Percentiles rank a stretch among this genome's conserved stretches.
These are phyloP conservation scores for Agaricus blazei DNA, from an alignment of 768 basidiomycete species.

Conservation along the genomic window DNA sequence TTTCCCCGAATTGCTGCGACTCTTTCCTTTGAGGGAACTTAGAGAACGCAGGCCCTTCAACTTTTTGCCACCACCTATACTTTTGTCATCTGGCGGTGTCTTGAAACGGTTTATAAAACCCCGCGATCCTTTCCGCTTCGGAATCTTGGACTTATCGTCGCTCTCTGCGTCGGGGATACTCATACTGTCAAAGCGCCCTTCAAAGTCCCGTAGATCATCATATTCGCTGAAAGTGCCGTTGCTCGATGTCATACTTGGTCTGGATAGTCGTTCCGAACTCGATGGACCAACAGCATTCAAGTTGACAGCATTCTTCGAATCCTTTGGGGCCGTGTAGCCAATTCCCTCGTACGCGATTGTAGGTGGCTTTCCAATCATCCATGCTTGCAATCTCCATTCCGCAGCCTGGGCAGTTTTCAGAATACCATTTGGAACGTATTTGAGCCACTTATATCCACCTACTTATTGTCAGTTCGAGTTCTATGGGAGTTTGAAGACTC, in stretches of 20 bases:
- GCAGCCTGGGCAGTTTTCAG: slow-evolving; percentile 95
- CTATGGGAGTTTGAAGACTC: slow-evolving; percentile 25
- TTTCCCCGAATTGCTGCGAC: slow-evolving; percentile 27
- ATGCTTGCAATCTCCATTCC: slow-evolving; percentile 95
- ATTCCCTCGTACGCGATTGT: slow-evolving; percentile 81
- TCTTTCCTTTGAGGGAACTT: slow-evolving; percentile 68
- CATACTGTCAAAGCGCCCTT: slow-evolving; percentile 78
- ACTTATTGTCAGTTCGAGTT: slow-evolving; percentile 11
- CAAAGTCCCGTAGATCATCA: slow-evolving; percentile 83
- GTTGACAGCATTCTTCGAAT: slow-evolving; percentile 11
- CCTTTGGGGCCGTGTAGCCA: slow-evolving; percentile 57
- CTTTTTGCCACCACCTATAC: slow-evolving; percentile 35
- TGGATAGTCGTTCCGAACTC: slow-evolving; percentile 36
- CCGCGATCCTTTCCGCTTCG: slow-evolving; percentile 56
- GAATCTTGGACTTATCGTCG: slow-evolving; percentile 18
- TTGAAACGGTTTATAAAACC: slow-evolving; percentile 66
- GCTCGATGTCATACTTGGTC: slow-evolving; percentile 70
- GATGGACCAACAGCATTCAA: slow-evolving; percentile 28
- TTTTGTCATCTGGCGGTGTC: slow-evolving; percentile 38
- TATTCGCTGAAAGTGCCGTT: slow-evolving; percentile 73
- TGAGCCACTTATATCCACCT: slow-evolving; percentile 94
- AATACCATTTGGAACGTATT: slow-evolving; percentile 90
- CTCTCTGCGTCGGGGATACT: slow-evolving; percentile 59
- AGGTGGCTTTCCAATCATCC: slow-evolving; percentile 96
- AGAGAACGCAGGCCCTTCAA: slow-evolving; percentile 77